Base-by-base conservation (phyloP, 1,284 basidiomycete species). In the Veloboletus limbatus region DNA sequence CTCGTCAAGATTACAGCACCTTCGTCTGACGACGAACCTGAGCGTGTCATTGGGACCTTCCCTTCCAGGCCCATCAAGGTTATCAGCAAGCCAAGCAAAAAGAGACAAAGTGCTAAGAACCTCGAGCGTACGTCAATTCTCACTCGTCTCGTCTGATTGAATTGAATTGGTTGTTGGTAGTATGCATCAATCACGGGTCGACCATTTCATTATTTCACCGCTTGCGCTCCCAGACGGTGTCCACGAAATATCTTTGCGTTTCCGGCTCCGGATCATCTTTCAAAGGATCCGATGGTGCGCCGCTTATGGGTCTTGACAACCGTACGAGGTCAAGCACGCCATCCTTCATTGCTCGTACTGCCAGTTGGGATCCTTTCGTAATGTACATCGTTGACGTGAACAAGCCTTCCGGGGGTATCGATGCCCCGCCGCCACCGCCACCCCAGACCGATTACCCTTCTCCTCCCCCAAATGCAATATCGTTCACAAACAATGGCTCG, bases 51-150 rank as follows among this genome's bases (percentile, higher is more conserved):
- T 58, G 91, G 92, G 35, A 78, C 83, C 21, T 95, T 96, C 74
- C 83, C 89, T 44, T 91, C 88, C 57, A 85, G 88, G 41, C 87
- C 94, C 26, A 97, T 98, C 77, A 96, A 96, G 69, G 91, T 98
- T 58, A 97, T 98, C 69, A 91, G 88, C 69, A 96, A 96, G 67
- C 92, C 92, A 3, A 92, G 88, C 74, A 97, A 97, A 77, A 97
- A 97, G 77, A 79, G 92, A 58, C 91, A 94, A 66, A 92, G 85
- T 64, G 88, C 87, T 51, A 93, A 95, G 75, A 93, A 94, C 56
- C 79, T 92, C 5, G 95, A 97, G 65, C 73, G 92, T 93, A 65
- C 74, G 92, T 59, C 81, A 34, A 51, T 45, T 58, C n/a, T n/a
- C 46, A 37, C 51, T 52, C 32, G 31, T 50, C 44, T 45, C 56